Evolutionary conservation across 2,329 filamentous ascomycete genomes (phyloP).

Genomic region (Stylonectria norvegica): DNA sequence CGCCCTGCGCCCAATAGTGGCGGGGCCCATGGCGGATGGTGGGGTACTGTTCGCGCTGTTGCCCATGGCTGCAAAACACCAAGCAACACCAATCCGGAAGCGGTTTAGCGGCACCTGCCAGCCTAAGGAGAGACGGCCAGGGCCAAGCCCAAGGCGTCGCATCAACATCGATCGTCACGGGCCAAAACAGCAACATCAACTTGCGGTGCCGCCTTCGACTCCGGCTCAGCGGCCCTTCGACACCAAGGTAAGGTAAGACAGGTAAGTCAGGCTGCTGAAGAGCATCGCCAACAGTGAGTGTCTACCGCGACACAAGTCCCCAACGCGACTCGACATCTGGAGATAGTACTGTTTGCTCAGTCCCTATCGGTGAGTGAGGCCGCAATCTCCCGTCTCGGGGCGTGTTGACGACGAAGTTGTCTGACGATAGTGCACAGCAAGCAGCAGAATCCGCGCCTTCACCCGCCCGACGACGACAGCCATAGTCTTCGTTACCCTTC

Average conservation of each 20-base stretch:
- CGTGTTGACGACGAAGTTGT: neutral
- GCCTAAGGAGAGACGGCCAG: slow-evolving; percentile 20
- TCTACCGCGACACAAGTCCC: neutral
- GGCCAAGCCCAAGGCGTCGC: slow-evolving; percentile 23
- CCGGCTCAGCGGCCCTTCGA: slow-evolving; percentile 26
- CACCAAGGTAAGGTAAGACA: slow-evolving; percentile 18
- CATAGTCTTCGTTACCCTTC: neutral
- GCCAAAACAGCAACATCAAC: slow-evolving; percentile 25
- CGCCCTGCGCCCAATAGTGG: slow-evolving; percentile 20
- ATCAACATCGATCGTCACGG: slow-evolving; percentile 30
- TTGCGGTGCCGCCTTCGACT: slow-evolving; percentile 27
- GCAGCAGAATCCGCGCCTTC: too few species aligned
- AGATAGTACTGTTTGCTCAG: neutral
- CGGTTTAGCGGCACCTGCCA: slow-evolving; percentile 19
- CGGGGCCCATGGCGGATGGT: too few species aligned
- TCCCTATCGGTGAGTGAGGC: neutral
- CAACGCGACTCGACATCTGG: neutral
- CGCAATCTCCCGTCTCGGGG: neutral
- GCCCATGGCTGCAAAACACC: slow-evolving; percentile 31
- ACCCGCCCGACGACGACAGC: too few species aligned
- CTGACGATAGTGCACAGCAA: neutral
- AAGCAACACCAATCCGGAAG: slow-evolving; percentile 20
- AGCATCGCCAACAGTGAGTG: slow-evolving; percentile 24
- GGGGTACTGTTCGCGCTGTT: slow-evolving; percentile 23
- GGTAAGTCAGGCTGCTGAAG: slow-evolving; percentile 17